Evolutionary conservation across 345 rosid genomes (phyloP), one percentile per base, ranked within the genome.

Genomic region (Acer yangbiense): DNA sequence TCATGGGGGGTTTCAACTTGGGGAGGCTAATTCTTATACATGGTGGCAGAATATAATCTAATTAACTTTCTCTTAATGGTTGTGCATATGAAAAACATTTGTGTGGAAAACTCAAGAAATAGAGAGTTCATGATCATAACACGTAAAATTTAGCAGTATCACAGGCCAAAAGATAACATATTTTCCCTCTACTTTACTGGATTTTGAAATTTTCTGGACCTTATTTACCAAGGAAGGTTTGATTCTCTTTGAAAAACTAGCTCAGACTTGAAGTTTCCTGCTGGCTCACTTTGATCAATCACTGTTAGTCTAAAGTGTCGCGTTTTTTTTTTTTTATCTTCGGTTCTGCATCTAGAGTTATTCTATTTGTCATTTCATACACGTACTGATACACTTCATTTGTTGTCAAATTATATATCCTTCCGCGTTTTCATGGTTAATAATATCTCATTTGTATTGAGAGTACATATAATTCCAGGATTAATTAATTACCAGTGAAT

Each of bases 301-400:
- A 8, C 16, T 76, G 44, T 62, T 73, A n/a, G 69, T 67, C 65
- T 32, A 71, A 77, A 69, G 68, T 44, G 57, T 68, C 20, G 7
- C 39, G 50, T 1, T 11, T 12, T 27, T 25, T 18, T 35, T 50
- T 67, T 46, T 48, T 48, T 12, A 44, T 58, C 16, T 29, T 46
- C 21, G 48, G 50, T 44, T 18, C 46, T 55, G 39, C 74, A 18
- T 55, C 41, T 32, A 1, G 17, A 32, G 27, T 32, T n/a, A 66
- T 29, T 66, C 32, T 17, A 14, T 14, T 14, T 66, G n/a, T 29
- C 13, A 66, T 18, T 2, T 55, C 1, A 72, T 35, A 35, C 39
- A 32, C 25, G 25, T 23, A 23, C 35, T 32, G 32, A 41, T 11
- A 7, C 54, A 13, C 14, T 12, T 48, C 39, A 18, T 17, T 43